A percentile compares a stretch with the other conserved stretches of the same genome.
Evolutionary conservation across 78 protist genomes (phyloP).

Genomic region (Cyanophora paradoxa): DNA sequence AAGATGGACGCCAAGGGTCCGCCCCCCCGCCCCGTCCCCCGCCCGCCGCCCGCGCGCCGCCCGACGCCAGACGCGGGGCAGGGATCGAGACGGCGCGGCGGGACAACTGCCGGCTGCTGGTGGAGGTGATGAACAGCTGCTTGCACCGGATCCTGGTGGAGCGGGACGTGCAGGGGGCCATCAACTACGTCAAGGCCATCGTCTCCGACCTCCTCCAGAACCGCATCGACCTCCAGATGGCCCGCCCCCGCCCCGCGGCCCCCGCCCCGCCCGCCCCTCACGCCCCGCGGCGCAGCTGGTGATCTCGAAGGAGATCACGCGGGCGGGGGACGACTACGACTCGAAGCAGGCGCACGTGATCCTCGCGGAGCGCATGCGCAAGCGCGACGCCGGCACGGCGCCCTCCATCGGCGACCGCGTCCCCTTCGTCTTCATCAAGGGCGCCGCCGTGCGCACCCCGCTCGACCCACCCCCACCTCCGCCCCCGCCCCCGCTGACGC

Average conservation of each 20-base stretch:
- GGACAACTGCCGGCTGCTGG: slow-evolving; percentile 93
- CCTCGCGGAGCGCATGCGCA: slow-evolving; percentile 92
- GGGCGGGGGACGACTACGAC: slow-evolving; percentile 9
- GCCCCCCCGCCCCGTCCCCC: not conserved
- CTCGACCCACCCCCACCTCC: too few relatives aligned
- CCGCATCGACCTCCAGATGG: slow-evolving; percentile 90
- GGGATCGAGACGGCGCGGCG: slow-evolving; percentile 87
- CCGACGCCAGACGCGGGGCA: not conserved
- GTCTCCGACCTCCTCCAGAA: slow-evolving; percentile 85
- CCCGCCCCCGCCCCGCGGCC: too few relatives aligned
- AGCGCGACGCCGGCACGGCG: slow-evolving; percentile 86
- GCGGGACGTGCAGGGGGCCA: slow-evolving; percentile 41
- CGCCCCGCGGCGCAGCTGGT: slow-evolving; percentile 95
- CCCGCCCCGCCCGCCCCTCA: too few relatives aligned
- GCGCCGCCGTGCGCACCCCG: slow-evolving; percentile 27
- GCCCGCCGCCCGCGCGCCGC: not conserved
- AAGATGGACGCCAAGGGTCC: slow-evolving; percentile 97
- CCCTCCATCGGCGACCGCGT: slow-evolving; percentile 98
- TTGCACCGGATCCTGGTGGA: slow-evolving; percentile 81
- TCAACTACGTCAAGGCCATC: slow-evolving; percentile 58
- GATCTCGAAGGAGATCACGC: slow-evolving; percentile 44
- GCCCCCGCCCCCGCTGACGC: too few relatives aligned
- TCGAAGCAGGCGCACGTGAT: slow-evolving; percentile 89
- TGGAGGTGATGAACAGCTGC: slow-evolving; percentile 63
- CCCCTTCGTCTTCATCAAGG: slow-evolving; percentile 95